Evolutionary conservation across 306 rosid genomes (phyloP).

Genomic region (Benincasa hispida): DNA sequence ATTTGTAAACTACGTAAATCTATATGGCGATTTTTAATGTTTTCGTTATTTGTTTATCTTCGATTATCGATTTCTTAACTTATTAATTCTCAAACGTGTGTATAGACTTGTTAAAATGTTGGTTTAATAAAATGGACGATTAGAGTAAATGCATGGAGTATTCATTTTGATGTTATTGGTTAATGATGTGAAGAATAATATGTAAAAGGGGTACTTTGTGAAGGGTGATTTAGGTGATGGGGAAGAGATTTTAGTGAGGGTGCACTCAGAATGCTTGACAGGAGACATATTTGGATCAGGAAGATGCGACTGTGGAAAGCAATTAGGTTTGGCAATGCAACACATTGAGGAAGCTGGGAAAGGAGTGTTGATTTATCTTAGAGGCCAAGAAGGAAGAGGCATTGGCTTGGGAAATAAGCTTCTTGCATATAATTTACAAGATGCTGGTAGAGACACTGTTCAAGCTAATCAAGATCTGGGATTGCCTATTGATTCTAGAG

Average conservation of each 20-base stretch:
- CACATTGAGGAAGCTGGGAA: constrained; percentile 83
- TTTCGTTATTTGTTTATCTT: too few species aligned
- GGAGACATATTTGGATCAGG: constrained; percentile 96
- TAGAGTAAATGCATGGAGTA: too few species aligned
- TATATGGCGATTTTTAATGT: too few species aligned
- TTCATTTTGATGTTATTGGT: too few species aligned
- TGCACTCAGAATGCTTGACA: constrained; percentile 89
- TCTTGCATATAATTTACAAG: constrained; percentile 80
- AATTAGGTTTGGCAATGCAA: constrained; percentile 80
- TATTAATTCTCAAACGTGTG: too few species aligned
- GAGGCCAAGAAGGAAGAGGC: constrained; percentile 95
- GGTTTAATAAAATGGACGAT: too few species aligned
- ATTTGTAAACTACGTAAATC: too few species aligned
- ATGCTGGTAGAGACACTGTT: constrained; percentile 67
- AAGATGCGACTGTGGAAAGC: constrained; percentile 90
- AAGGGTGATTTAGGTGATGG: constrained; percentile 93
- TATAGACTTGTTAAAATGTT: too few species aligned
- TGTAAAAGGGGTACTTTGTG: not conserved
- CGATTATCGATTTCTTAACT: too few species aligned
- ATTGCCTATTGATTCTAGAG: constrained; percentile 85
- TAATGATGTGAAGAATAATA: too few species aligned
- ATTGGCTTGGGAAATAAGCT: constrained; percentile 95
- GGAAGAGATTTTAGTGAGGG: constrained; percentile 74
- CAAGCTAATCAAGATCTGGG: constrained; percentile 94
- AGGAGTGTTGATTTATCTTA: constrained; percentile 78